These are phyloP conservation scores for Xenoacremonium recifei DNA, from an alignment of 2,329 filamentous ascomycete species.

Conservation along the genomic window DNA sequence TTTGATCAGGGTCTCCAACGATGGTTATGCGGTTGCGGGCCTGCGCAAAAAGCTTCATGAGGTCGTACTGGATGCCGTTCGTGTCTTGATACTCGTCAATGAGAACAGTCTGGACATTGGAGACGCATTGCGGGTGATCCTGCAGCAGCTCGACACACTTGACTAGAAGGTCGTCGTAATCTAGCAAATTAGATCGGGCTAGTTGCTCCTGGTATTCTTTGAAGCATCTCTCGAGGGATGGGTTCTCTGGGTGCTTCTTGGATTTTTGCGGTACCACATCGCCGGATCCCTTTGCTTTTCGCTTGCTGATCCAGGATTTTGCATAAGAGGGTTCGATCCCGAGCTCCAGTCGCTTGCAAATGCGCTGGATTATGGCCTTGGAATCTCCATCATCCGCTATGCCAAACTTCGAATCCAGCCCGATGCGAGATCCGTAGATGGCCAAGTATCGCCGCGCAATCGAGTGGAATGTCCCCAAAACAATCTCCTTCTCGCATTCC, in stretches of 20 bases:
- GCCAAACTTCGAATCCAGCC: conserved; percentile 77
- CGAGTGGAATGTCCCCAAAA: conserved; percentile 93
- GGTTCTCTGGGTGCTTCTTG: conserved; percentile 36
- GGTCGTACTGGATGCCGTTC: conserved; percentile 89
- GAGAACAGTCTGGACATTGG: conserved; percentile 85
- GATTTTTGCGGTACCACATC: conserved; percentile 39
- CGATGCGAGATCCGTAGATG: conserved; percentile 81
- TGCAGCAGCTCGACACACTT: conserved; percentile 78
- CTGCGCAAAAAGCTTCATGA: conserved; percentile 86
- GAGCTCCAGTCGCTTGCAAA: conserved; percentile 72
- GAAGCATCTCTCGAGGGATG: conserved; percentile 68
- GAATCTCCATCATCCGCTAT: conserved; percentile 87
- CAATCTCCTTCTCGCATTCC: conserved; percentile 70
- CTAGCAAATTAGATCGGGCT: conserved; percentile 74
- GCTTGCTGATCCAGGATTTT: conserved; percentile 73
- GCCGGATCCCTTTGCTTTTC: conserved; percentile 56
- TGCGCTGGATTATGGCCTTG: conserved; percentile 74
- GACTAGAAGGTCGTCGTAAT: conserved; percentile 91
- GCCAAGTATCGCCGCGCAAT: conserved; percentile 83
- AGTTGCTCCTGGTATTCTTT: conserved; percentile 77
- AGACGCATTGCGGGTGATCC: conserved; percentile 74
- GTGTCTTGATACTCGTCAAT: conserved; percentile 99
- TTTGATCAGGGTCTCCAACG: conserved; percentile 95
- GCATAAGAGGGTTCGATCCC: conserved; percentile 68
- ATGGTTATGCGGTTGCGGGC: conserved; percentile 77